Evolutionary conservation across 768 basidiomycete species (phyloP), one percentile per base, ranked within the genome.

Genomic region (Pleurotus cornucopiae): DNA sequence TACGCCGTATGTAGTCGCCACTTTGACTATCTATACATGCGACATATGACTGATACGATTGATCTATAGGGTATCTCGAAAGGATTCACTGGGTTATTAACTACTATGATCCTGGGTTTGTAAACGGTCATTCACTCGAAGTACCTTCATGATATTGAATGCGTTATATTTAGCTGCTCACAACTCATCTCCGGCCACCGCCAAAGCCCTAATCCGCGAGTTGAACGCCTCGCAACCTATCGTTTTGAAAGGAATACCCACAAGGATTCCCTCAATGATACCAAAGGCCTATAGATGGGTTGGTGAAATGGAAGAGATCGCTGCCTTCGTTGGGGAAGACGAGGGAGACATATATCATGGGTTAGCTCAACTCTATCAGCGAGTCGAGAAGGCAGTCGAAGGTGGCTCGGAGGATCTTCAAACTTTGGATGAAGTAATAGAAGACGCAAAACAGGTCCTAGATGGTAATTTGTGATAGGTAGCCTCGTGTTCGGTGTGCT

Each of bases 231-330:
- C 81, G 13, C 78, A 82, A 63, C 76, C 80, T 3, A 63, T 59
- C 14, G 55, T 77, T 23, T 69, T 85, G 9, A 61, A 72, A 58
- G 70, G 73, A 18, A 66, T 81, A 47, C 68, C 69, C 3, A 63
- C 62, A 46, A 58, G 59, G 1, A 65, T 84, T 25, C 78, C 80
- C 4, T 56, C 66, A 34, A 82, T 84, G 81, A 66, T 82, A 16
- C 80, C 78, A n/a, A 86, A 85, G 59, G 81, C 81, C 3, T 84
- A 86, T 61, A 73, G 84, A 49, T 85, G 76, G 78, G 75, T 80
- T 12, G 79, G 76, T 46, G 83, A 86, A 70, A 85, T 84, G 84
- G 71, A 80, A 51, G 85, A 86, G 65, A 84, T 87, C 40, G 75
- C 77, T 2, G 71, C 66, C 5, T 85, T 85, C 64, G 79, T 85